Conservation (phyloP, 1,284 basidiomycete species). For the Leccinum insolens region DNA sequence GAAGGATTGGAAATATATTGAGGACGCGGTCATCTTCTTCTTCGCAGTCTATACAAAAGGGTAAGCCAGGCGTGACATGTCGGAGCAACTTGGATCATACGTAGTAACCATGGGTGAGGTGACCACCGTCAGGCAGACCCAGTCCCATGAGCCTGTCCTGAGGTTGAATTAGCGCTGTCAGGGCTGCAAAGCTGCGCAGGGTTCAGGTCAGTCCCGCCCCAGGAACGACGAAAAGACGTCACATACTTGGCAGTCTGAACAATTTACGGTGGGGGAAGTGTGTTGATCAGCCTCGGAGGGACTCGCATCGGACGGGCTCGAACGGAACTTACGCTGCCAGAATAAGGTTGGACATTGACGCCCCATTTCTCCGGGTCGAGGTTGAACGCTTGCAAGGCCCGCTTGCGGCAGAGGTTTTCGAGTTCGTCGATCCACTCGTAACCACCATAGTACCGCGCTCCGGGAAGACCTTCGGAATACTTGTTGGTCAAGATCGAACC, state of each 20-base stretch:
- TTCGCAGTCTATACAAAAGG: conserved; percentile 80
- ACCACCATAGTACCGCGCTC: conserved; percentile 97
- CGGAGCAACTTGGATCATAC: conserved; percentile 44
- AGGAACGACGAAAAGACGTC: not conserved
- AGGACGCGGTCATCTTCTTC: conserved; percentile 99
- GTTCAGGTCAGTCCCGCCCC: conserved; percentile 10
- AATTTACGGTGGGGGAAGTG: conserved; percentile 1
- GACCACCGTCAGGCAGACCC: conserved; percentile 97
- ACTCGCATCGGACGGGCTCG: conserved; percentile 6
- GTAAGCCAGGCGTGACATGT: conserved; percentile 3
- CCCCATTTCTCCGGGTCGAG: conserved; percentile 95
- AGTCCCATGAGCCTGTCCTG: conserved; percentile 99
- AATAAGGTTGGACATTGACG: conserved; percentile 99
- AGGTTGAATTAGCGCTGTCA: conserved; percentile 96
- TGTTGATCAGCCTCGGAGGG: conserved; percentile 6
- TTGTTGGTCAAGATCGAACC: conserved; percentile 99
- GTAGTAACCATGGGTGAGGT: conserved; percentile 98
- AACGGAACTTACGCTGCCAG: conserved; percentile 76
- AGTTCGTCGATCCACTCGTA: conserved; percentile 98
- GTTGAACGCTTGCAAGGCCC: conserved; percentile 96
- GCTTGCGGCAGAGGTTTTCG: conserved; percentile 93
- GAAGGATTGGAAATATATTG: conserved; percentile 99
- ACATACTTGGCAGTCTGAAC: conserved; percentile 79
- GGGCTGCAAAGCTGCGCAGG: conserved; percentile 84
- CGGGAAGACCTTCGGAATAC: conserved; percentile 95